These are phyloP conservation scores for Exophiala phaeomuriformis DNA, from an alignment of 2,329 filamentous ascomycete species.

Conservation along the genomic window DNA sequence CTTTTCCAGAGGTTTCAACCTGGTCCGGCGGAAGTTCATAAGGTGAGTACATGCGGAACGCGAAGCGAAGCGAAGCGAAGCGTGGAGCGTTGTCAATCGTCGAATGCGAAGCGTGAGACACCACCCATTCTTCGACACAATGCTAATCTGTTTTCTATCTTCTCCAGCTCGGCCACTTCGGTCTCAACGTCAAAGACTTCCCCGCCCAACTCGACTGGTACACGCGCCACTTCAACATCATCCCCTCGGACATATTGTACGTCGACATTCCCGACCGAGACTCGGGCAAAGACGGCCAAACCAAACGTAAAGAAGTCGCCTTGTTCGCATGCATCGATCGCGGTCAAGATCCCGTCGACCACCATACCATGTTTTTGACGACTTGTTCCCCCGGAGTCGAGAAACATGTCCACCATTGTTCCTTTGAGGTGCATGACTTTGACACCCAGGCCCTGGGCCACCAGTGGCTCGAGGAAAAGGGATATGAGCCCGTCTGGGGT, in stretches of 20 bases:
- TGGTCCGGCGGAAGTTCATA: constrained; percentile 45
- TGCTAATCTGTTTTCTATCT: neutral
- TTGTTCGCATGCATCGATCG: constrained; percentile 47
- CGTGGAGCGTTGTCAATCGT: neutral
- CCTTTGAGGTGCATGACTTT: constrained; percentile 65
- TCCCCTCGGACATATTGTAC: constrained; percentile 42
- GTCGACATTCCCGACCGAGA: constrained; percentile 23
- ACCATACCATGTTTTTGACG: constrained; percentile 48
- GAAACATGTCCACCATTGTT: constrained; percentile 60
- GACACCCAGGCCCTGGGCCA: constrained; percentile 65
- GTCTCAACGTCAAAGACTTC: constrained; percentile 37
- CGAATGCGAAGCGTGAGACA: neutral
- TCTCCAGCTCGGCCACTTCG: constrained; percentile 41
- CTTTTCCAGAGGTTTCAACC: constrained; percentile 40
- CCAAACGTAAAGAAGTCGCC: constrained; percentile 30
- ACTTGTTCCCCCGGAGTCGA: constrained; percentile 20
- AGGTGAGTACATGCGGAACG: constrained; percentile 25
- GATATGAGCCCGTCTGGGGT: constrained; percentile 61
- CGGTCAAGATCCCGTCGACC: constrained; percentile 42
- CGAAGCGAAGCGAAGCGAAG: no score
- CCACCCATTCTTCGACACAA: neutral
- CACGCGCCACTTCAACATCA: constrained; percentile 42
- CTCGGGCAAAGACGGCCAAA: neutral
- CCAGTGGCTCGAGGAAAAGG: constrained; percentile 58
- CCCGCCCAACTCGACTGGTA: constrained; percentile 38